A percentile compares a stretch with the other conserved stretches of the same genome.
These are phyloP conservation scores for Lachancea sp. DNA, from an alignment of 805 yeast genomes.

Conservation along the genomic window DNA sequence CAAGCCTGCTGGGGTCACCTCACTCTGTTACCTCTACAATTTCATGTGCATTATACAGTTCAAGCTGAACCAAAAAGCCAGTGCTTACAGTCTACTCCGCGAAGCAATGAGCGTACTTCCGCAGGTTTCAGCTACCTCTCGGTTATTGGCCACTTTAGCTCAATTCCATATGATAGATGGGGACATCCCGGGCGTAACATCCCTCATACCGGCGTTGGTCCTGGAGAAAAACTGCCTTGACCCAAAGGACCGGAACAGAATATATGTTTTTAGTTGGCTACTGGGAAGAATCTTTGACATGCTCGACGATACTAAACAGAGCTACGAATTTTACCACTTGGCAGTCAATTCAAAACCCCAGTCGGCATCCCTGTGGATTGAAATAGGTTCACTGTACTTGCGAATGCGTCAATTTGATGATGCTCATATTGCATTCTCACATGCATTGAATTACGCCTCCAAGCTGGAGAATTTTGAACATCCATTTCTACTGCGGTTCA, in stretches of 20 bases:
- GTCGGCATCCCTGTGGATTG: conserved; percentile 56
- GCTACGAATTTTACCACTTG: conserved; percentile 19
- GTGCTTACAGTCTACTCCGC: conserved; percentile 2
- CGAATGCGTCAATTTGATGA: conserved; percentile 56
- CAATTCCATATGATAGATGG: conserved; percentile 6
- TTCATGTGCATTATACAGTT: conserved; percentile 10
- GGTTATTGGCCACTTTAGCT: conserved; percentile 6
- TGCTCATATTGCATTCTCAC: conserved; percentile 61
- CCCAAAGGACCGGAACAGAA: neutral
- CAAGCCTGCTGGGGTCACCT: conserved; percentile 1
- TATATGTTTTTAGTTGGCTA: conserved; percentile 9
- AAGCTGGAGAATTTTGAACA: conserved; percentile 8
- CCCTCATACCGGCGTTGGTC: conserved; percentile 5
- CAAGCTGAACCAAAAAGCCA: conserved; percentile 3
- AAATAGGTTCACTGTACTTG: conserved; percentile 56
- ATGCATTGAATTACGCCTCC: conserved; percentile 34
- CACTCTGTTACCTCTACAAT: conserved; percentile 9
- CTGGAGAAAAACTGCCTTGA: conserved; percentile 1
- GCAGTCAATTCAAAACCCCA: conserved; percentile 15
- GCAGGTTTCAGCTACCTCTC: conserved; percentile 3
- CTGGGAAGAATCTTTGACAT: conserved; percentile 7
- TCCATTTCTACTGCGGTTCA: conserved; percentile 10
- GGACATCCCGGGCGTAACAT: neutral
- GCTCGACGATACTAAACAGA: conserved; percentile 14
- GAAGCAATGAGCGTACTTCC: conserved; percentile 8